These are phyloP conservation scores for Hemisphaericaspora xylofermentans DNA, from an alignment of 1,139 yeast genomes.

Conservation along the genomic window DNA sequence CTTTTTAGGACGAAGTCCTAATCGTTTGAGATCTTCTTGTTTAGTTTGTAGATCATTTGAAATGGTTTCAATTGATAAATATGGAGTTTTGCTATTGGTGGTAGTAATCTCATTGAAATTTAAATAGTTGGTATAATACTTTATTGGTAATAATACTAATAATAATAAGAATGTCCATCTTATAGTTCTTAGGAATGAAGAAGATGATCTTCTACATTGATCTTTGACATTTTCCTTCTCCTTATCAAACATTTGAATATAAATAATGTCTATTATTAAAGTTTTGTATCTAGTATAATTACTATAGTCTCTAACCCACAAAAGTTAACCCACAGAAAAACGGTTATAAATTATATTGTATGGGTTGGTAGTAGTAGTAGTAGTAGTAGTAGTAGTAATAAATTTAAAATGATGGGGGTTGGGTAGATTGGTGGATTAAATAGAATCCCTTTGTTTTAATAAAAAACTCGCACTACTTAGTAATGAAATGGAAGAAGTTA, in stretches of 20 bases:
- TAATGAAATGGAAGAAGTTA: too few relatives aligned
- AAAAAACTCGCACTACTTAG: too few relatives aligned
- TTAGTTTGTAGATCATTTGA: constrained; percentile 10
- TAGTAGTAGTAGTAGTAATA: too few relatives aligned
- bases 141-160: constrained; percentile 3
- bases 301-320: too few relatives aligned
- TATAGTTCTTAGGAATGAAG: constrained; percentile 4
- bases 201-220: neutral
- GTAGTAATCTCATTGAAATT: neutral
- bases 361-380: too few relatives aligned
- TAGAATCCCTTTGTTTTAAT: too few relatives aligned
- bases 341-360: too few relatives aligned
- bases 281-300: too few relatives aligned
- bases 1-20: constrained; percentile 31
- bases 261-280: too few relatives aligned
- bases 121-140: neutral
- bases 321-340: too few relatives aligned
- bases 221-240: neutral
- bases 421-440: too few relatives aligned
- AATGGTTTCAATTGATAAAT: constrained; percentile 8
- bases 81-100: constrained; percentile 1
- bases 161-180: constrained; percentile 2
- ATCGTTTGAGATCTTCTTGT: constrained; percentile 11
- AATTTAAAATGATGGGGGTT: too few relatives aligned
- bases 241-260: neutral